phyloP scores from a whole-genome alignment of 768 basidiomycete genomes.

The Trametes cinnabarina region DNA sequence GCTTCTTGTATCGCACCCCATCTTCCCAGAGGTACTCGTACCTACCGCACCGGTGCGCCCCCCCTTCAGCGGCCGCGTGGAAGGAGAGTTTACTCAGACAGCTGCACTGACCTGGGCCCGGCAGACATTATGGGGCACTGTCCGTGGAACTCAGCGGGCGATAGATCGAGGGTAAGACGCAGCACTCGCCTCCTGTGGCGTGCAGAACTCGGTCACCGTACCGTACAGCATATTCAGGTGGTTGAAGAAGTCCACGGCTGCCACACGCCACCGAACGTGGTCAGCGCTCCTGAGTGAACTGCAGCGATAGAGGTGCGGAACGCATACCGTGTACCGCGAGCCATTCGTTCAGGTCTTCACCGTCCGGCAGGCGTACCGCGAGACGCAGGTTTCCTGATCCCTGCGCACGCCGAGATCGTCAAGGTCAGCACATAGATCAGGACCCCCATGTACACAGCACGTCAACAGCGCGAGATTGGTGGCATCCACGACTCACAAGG shows the following conservation, averaged over 20 bases:
- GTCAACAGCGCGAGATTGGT: too few relatives aligned
- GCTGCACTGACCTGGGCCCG: constrained; percentile 70
- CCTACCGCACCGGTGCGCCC: constrained; percentile 37
- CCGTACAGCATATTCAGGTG: constrained; percentile 99
- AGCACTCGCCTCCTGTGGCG: constrained; percentile 74
- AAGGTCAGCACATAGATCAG: background rate
- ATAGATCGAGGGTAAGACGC: background rate
- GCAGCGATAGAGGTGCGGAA: background rate
- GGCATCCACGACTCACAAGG: constrained; percentile 50
- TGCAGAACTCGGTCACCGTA: constrained; percentile 97
- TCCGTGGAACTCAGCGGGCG: background rate
- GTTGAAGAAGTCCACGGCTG: constrained; percentile 99
- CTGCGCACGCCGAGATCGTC: constrained; percentile 37
- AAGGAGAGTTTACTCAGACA: background rate
- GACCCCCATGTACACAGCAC: too few relatives aligned
- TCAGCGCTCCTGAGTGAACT: background rate
- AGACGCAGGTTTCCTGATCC: constrained; percentile 93
- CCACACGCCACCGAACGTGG: background rate
- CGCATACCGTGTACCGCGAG: constrained; percentile 92
- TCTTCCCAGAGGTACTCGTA: constrained; percentile 97
- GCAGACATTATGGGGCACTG: constrained; percentile 98
- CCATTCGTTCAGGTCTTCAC: constrained; percentile 98
- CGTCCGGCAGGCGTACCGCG: constrained; percentile 93
- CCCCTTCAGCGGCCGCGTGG: constrained; percentile 4
- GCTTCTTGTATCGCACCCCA: constrained; percentile 79